Evolutionary conservation across 495 filamentous ascomycete species (phyloP).

Genomic region (Aspergillus campestris): DNA sequence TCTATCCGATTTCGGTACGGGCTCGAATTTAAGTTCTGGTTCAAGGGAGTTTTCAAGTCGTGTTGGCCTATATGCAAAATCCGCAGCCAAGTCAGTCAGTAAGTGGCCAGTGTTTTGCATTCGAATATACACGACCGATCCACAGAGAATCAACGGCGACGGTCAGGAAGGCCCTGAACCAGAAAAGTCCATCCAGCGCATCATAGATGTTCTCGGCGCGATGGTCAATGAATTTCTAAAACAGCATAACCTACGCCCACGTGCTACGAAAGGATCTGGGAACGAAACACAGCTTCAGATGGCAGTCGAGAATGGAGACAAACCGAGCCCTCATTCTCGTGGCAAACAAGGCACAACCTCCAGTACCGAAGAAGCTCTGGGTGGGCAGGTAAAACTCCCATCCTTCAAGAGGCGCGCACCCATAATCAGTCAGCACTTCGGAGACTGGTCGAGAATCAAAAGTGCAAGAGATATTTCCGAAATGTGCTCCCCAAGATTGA

Average conservation of each 20-base stretch:
- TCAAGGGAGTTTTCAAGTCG: not conserved
- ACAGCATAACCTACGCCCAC: constrained; percentile 56
- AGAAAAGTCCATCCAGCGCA: constrained; percentile 39
- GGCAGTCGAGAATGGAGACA: not conserved
- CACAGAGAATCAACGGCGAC: constrained; percentile 8
- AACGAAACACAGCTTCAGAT: not conserved
- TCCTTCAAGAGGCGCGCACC: constrained; percentile 16
- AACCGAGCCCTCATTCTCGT: not conserved
- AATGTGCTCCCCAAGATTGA: not conserved
- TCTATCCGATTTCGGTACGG: constrained; percentile 66
- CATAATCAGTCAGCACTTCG: constrained; percentile 33
- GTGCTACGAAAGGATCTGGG: constrained; percentile 12
- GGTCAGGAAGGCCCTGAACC: constrained; percentile 27
- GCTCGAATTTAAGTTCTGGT: constrained; percentile 8
- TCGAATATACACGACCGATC: constrained; percentile 41
- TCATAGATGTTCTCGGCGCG: constrained; percentile 52
- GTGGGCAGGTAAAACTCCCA: constrained; percentile 25
- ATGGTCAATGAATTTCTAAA: constrained; percentile 61
- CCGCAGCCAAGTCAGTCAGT: constrained; percentile 57
- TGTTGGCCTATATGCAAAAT: constrained; percentile 27
- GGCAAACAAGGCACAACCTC: not conserved
- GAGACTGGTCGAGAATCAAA: constrained; percentile 63
- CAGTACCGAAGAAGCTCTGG: constrained; percentile 20
- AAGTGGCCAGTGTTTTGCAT: constrained; percentile 90
- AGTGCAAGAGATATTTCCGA: constrained; percentile 30